Conservation (phyloP, 768 basidiomycete genomes). For the Ramaria rubella region DNA sequence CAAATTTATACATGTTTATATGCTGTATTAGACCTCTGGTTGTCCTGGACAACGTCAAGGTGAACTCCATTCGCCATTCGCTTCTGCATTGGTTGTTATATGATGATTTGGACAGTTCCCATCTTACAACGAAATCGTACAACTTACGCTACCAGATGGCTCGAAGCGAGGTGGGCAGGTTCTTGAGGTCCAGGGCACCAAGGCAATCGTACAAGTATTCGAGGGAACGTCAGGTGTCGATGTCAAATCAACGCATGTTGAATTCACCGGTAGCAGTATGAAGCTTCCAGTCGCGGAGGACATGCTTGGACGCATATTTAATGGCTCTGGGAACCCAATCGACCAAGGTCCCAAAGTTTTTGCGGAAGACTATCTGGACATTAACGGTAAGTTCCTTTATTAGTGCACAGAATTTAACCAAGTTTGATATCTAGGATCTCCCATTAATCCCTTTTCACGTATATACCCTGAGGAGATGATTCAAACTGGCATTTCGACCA, state of each 20-base stretch:
- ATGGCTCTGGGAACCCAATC: slow-evolving; percentile 96
- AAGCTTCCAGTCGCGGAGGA: slow-evolving; percentile 98
- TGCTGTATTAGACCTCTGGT: slow-evolving; percentile 69
- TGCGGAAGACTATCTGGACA: slow-evolving; percentile 98
- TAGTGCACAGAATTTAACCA: background rate
- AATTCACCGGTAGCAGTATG: slow-evolving; percentile 98
- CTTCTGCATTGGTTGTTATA: background rate
- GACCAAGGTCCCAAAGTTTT: slow-evolving; percentile 99
- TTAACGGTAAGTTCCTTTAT: slow-evolving; percentile 67
- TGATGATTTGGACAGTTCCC: slow-evolving; percentile 58
- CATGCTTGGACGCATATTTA: slow-evolving; percentile 98
- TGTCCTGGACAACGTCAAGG: slow-evolving; percentile 97
- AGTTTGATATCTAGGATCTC: slow-evolving; percentile 57
- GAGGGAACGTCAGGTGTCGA: slow-evolving; percentile 98
- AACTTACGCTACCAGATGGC: slow-evolving; percentile 91
- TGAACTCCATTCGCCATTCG: slow-evolving; percentile 26
- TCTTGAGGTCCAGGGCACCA: slow-evolving; percentile 96
- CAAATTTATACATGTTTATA: background rate
- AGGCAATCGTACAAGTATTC: slow-evolving; percentile 98
- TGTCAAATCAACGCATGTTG: slow-evolving; percentile 94
- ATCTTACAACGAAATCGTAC: slow-evolving; percentile 97
- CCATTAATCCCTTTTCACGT: slow-evolving; percentile 95
- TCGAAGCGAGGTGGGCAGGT: slow-evolving; percentile 95
- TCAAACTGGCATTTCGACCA: slow-evolving; percentile 98
- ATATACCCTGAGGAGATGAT: slow-evolving; percentile 99